These are phyloP conservation scores for Reutealis trisperma DNA, from an alignment of 345 rosid genomes.

Conservation along the genomic window DNA sequence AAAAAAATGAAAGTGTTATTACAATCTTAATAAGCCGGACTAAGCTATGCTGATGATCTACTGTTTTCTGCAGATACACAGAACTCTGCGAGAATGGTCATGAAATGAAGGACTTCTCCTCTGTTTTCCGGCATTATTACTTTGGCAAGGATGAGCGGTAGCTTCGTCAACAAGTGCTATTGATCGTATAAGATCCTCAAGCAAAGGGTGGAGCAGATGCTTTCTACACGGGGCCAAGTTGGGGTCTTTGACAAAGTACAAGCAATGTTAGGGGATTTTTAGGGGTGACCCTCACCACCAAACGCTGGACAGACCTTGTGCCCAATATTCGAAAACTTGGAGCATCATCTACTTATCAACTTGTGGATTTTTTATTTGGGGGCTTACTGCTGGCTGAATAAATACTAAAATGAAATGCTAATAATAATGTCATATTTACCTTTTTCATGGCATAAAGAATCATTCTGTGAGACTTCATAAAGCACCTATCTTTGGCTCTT, in stretches of 20 bases:
- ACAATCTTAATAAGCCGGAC: background rate
- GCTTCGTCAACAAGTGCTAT: background rate
- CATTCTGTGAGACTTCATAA: no score
- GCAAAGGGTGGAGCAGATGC: background rate
- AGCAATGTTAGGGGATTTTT: no score
- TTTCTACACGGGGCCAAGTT: background rate
- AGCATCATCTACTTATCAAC: no score
- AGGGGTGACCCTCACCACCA: no score
- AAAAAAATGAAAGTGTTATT: background rate
- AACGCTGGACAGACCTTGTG: no score
- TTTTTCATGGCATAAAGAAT: background rate
- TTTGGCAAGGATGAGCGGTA: slow-evolving; percentile 53
- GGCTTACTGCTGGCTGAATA: background rate
- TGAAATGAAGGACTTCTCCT: slow-evolving; percentile 77
- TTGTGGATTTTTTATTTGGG: background rate
- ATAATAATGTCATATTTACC: no score
- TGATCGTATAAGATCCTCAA: background rate
- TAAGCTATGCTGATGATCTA: background rate
- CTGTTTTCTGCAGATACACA: slow-evolving; percentile 52
- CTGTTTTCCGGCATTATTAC: slow-evolving; percentile 76
- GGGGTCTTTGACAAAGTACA: background rate
- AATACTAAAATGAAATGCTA: background rate
- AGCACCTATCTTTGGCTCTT: no score
- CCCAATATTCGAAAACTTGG: no score
- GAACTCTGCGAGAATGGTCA: slow-evolving; percentile 65